A percentile compares a stretch with the other conserved stretches of the same genome.
phyloP scores from a whole-genome alignment of 2,329 filamentous ascomycete genomes.

The Canariomyces notabilis region DNA sequence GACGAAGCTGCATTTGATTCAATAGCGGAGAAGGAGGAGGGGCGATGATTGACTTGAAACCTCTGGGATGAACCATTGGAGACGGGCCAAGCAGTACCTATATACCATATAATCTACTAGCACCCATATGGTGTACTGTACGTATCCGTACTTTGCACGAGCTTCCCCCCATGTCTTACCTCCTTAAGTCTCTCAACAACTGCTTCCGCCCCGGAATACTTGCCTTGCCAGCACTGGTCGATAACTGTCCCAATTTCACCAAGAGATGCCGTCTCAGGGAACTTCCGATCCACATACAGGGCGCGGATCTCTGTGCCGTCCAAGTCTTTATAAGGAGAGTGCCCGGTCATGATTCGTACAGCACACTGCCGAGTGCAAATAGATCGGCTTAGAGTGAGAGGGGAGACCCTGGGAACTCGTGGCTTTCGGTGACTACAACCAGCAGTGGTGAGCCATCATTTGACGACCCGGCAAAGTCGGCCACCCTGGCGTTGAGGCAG shows the following conservation, averaged over 20 bases:
- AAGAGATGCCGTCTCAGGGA: not conserved
- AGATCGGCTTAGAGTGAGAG: not conserved
- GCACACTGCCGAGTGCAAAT: not conserved
- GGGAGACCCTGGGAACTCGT: not conserved
- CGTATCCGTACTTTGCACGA: too few relatives aligned
- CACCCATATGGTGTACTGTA: too few relatives aligned
- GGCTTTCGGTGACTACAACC: not conserved
- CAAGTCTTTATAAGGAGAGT: not conserved
- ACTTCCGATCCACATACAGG: not conserved
- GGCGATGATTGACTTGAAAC: too few relatives aligned
- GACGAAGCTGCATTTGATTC: too few relatives aligned
- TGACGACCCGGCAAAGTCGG: constrained; percentile 2
- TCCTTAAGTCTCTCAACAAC: too few relatives aligned
- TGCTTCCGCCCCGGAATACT: not conserved
- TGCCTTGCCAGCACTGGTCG: not conserved
- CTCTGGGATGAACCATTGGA: too few relatives aligned
- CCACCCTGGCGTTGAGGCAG: not conserved
- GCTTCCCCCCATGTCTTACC: too few relatives aligned
- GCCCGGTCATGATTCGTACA: not conserved
- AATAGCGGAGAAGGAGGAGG: too few relatives aligned
- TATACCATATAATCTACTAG: too few relatives aligned
- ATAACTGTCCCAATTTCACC: not conserved
- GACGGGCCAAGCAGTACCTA: too few relatives aligned
- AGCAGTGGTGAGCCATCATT: not conserved
- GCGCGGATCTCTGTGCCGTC: not conserved